Base-by-base conservation (phyloP, 2,329 filamentous ascomycete genomes). In the Fusarium sp. region DNA sequence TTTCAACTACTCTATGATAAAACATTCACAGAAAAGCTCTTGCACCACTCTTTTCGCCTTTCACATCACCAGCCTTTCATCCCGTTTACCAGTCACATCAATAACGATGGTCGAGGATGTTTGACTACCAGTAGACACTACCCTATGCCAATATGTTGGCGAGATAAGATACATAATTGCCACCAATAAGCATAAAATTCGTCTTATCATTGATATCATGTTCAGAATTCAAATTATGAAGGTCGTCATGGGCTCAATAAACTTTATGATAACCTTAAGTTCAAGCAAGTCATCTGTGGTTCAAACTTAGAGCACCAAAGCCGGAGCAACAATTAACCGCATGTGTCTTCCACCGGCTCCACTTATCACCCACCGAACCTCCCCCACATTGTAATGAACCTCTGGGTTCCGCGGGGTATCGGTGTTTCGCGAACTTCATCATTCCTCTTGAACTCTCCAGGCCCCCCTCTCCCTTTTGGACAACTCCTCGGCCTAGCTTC, bases 321-420 rank as follows among this genome's bases (percentile, higher is more conserved):
- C 37, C 44, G 47, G 62, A 53, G 38, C 69, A 69, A 72, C 37
- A 42, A 58, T 71, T 40, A 30, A 40, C 59, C 65, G 37, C 5
- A 11, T 9, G 3, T 19, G n/a, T 25, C 18, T 57, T 42, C 38
- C 19, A 7, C 32, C 40, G 16, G 49, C 58, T 57, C 68, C 64
- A 72, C 62, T 47, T 35, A 42, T 46, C 64, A 37, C 40, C 49
- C 37, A 10, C 50, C 15, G 18, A 10, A 47, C 35, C 32, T 40
- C 54, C 67, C 61, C 67, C 64, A 67, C 64, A 61, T 67, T 33
- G 28, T 18, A 42, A 62, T 38, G 49, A 30, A 40, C 58, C 54
- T 53, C 47, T 40, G 37, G 67, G 64, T 66, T 57, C 66, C 65
- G 64, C 74, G 74, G 74, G 74, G 74, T 76, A 76, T 75, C 44